Evolutionary conservation across 192 early-diverging fungal genomes (phyloP).

Genomic region (Coemansia sp.): DNA sequence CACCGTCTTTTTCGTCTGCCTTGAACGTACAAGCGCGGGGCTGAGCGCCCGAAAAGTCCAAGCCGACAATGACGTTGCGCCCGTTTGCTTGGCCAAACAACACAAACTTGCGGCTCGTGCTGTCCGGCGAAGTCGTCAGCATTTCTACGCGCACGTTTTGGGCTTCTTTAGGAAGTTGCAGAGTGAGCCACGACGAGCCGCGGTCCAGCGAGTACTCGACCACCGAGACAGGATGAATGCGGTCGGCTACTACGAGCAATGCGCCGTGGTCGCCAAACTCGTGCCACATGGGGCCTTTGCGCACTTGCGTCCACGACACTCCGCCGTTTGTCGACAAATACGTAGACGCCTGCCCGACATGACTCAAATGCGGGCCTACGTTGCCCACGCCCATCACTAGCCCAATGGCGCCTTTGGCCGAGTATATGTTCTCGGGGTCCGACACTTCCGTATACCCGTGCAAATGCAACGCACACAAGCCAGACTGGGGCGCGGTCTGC

Average conservation of each 20-base stretch:
- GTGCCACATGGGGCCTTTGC: constrained; percentile 83
- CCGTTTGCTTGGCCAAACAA: constrained; percentile 62
- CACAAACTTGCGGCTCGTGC: constrained; percentile 76
- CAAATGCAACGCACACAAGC: constrained; percentile 72
- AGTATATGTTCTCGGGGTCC: constrained; percentile 75
- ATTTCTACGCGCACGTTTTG: constrained; percentile 71
- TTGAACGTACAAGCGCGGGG: constrained; percentile 55
- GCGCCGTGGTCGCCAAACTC: constrained; percentile 94
- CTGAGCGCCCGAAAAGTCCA: constrained; percentile 53
- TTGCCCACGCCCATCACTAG: constrained; percentile 91
- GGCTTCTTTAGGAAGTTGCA: constrained; percentile 69
- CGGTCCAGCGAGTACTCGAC: constrained; percentile 77
- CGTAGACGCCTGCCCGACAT: constrained; percentile 72
- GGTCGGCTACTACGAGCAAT: constrained; percentile 82
- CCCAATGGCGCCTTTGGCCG: constrained; percentile 76
- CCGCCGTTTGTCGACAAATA: constrained; percentile 91
- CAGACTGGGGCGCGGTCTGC: constrained; percentile 34
- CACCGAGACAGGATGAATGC: constrained; percentile 61
- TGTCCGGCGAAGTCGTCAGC: constrained; percentile 60
- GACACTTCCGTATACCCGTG: constrained; percentile 87
- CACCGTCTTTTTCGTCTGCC: constrained; percentile 49
- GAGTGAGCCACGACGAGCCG: constrained; percentile 65
- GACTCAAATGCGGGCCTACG: constrained; percentile 68
- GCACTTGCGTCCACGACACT: constrained; percentile 75
- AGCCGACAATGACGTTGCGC: constrained; percentile 28